Conservation (phyloP, 306 rosid species). For the Comarum palustre region DNA sequence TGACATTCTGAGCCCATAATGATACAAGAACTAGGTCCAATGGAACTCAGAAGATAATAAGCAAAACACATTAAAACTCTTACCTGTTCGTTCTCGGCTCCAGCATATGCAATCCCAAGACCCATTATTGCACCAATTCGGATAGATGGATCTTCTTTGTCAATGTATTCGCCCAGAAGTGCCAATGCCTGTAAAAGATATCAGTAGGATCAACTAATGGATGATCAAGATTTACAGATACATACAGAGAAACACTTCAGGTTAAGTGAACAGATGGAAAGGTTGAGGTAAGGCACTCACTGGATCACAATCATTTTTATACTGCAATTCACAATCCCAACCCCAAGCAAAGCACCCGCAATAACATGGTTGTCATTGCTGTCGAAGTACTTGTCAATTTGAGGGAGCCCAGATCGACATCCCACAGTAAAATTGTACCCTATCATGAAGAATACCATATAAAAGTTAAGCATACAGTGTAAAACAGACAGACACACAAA, state of each 20-base stretch:
- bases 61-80: no score
- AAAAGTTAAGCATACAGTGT: conserved; percentile 10
- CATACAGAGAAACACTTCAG: conserved; percentile 18
- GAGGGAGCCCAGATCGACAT: conserved; percentile 96
- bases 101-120: no score
- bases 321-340: no score
- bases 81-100: no score
- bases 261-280: conserved; percentile 14
- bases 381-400: conserved; percentile 92
- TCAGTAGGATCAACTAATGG: neutral
- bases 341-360: conserved; percentile 94
- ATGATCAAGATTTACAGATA: neutral
- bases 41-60: no score
- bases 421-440: conserved; percentile 96
- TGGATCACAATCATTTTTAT: no score
- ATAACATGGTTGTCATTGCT: conserved; percentile 79
- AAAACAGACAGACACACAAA: no score
- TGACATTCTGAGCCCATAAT: no score
- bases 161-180: no score
- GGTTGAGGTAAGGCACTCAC: conserved; percentile 22
- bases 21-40: no score
- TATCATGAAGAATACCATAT: conserved; percentile 27
- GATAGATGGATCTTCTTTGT: no score
- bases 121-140: no score
- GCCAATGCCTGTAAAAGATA: conserved; percentile 22